phyloP scores from a whole-genome alignment of 106 monocot genomes.

The Allium cepa region DNA sequence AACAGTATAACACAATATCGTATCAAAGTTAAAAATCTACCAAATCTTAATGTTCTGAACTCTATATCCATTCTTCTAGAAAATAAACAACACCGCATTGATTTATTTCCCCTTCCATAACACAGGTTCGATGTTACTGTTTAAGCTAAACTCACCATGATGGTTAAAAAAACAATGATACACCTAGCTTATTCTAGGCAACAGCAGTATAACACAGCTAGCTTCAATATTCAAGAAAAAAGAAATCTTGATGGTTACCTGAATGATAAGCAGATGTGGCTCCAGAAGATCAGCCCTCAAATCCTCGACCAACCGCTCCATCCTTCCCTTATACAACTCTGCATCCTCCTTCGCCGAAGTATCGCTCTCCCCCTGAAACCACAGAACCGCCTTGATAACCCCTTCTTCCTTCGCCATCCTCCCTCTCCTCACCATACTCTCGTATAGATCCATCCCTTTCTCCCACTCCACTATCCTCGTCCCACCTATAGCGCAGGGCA shows the following conservation, averaged over 20 bases:
- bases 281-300: slow-evolving; percentile 39
- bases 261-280: slow-evolving; percentile 45
- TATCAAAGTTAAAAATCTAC: no score
- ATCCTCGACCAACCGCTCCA: slow-evolving; percentile 43
- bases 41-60: no score
- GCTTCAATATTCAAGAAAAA: no score
- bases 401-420: slow-evolving; percentile 9
- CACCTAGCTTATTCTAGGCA: no score
- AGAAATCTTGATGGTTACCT: slow-evolving; percentile 16
- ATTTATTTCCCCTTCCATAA: no score
- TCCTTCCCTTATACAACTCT: slow-evolving; percentile 22
- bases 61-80: no score
- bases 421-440: slow-evolving; percentile 23
- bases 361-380: slow-evolving; percentile 85
- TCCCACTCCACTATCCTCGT: slow-evolving; percentile 35
- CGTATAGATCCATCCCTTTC: slow-evolving; percentile 26
- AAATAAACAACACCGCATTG: no score
- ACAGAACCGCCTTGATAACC: slow-evolving; percentile 14
- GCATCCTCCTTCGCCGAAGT: slow-evolving; percentile 33
- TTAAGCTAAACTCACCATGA: no score
- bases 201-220: no score
- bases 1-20: no score
- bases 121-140: no score
- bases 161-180: no score
- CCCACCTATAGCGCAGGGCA: slow-evolving; percentile 26